Evolutionary conservation across 352 stramenopile genomes (phyloP).

Genomic region (Phytophthora ramorum): DNA sequence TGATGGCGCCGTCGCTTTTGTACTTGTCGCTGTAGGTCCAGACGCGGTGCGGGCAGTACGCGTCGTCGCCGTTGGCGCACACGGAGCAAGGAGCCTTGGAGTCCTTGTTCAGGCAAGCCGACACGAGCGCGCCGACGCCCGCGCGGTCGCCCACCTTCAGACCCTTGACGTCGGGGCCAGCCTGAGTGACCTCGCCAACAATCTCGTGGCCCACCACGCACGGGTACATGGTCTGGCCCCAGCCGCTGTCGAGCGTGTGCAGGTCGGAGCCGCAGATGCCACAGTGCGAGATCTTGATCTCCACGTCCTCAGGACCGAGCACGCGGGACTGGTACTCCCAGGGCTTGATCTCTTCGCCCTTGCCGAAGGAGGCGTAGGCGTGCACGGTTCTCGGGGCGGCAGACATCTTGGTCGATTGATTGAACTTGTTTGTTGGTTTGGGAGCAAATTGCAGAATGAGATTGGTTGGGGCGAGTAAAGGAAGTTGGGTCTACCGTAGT

Average conservation of each 20-base stretch:
- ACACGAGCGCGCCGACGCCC: slow-evolving; percentile 85
- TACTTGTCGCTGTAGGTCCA: slow-evolving; percentile 63
- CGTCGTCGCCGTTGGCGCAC: slow-evolving; percentile 66
- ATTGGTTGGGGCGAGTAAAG: slow-evolving; percentile 29
- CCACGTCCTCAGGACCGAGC: slow-evolving; percentile 49
- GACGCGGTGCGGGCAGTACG: slow-evolving; percentile 64
- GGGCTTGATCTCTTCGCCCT: slow-evolving; percentile 35
- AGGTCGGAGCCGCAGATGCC: slow-evolving; percentile 68
- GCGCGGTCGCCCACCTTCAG: slow-evolving; percentile 80
- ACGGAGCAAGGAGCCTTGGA: slow-evolving; percentile 54
- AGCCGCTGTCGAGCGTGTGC: slow-evolving; percentile 65
- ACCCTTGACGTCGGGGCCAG: slow-evolving; percentile 51
- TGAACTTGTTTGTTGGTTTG: slow-evolving; percentile 3
- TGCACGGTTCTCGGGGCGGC: slow-evolving; percentile 45
- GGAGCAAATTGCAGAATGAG: slow-evolving; percentile 12
- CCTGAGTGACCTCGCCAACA: slow-evolving; percentile 49
- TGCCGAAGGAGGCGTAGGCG: slow-evolving; percentile 51
- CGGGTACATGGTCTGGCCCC: slow-evolving; percentile 49
- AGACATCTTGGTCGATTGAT: slow-evolving; percentile 15
- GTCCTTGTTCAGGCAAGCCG: slow-evolving; percentile 68
- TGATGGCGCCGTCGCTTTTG: slow-evolving; percentile 43
- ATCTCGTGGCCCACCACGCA: slow-evolving; percentile 68
- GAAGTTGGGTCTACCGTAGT: too few relatives aligned
- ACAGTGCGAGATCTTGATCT: slow-evolving; percentile 70
- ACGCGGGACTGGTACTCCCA: slow-evolving; percentile 55